Percentiles rank a stretch among this genome's conserved stretches.
These are phyloP conservation scores for Cyberlindnera meyerae DNA, from an alignment of 805 yeast genomes.

Conservation along the genomic window DNA sequence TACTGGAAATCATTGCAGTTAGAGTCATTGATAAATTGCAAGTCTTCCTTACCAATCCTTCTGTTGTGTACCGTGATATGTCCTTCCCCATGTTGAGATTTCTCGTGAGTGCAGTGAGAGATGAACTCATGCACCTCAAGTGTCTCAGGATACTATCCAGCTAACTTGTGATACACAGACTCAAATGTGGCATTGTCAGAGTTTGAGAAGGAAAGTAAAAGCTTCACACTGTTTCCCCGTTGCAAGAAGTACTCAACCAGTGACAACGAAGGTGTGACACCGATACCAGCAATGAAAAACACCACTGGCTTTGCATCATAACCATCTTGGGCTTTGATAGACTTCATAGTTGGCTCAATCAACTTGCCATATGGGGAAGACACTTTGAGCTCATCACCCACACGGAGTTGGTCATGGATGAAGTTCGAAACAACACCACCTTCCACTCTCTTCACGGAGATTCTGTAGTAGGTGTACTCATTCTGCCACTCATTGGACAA, in stretches of 20 bases:
- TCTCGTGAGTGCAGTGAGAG: background rate
- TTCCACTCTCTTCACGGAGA: conserved; percentile 48
- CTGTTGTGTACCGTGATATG: background rate
- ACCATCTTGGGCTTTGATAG: conserved; percentile 18
- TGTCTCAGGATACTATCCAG: conserved; percentile 12
- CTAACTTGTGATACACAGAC: conserved; percentile 11
- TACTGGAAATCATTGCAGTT: conserved; percentile 11
- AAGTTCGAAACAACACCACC: conserved; percentile 48
- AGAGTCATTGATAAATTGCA: conserved; percentile 6
- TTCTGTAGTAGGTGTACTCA: conserved; percentile 41
- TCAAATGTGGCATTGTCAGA: conserved; percentile 14
- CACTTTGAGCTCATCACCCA: conserved; percentile 44
- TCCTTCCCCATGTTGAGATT: background rate
- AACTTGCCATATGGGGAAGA: conserved; percentile 61
- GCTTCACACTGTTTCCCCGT: conserved; percentile 13
- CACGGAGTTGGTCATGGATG: conserved; percentile 42
- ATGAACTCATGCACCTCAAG: conserved; percentile 16
- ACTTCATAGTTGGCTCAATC: conserved; percentile 25
- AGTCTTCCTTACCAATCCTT: conserved; percentile 1
- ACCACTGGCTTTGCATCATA: conserved; percentile 27
- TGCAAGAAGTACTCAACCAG: conserved; percentile 35
- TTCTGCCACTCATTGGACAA: conserved; percentile 33
- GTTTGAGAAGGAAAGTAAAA: conserved; percentile 15
- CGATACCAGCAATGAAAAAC: conserved; percentile 59
- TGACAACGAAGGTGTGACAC: conserved; percentile 60